Evolutionary conservation across 1,139 yeast genomes (phyloP).

Genomic region (Scheffersomyces lignicola): DNA sequence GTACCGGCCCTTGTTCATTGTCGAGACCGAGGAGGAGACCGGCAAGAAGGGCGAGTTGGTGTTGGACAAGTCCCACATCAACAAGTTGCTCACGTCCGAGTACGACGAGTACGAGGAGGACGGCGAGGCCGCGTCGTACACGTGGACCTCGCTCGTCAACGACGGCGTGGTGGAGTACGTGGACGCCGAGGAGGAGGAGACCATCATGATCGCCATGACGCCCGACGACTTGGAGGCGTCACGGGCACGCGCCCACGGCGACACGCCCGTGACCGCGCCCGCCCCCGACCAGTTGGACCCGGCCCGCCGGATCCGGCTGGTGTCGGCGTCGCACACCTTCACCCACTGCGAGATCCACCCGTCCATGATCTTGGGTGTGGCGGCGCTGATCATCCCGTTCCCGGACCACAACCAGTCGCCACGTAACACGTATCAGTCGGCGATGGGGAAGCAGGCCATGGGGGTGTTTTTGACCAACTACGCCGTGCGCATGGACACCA

Average conservation of each 20-base stretch:
- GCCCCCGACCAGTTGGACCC: constrained; percentile 64
- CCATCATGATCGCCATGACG: constrained; percentile 97
- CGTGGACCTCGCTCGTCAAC: constrained; percentile 82
- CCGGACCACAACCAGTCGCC: constrained; percentile 99
- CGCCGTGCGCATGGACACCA: constrained; percentile 97
- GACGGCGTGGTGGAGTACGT: constrained; percentile 92
- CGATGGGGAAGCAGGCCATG: constrained; percentile 99
- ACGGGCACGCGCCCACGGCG: too few species aligned
- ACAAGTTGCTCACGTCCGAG: constrained; percentile 66
- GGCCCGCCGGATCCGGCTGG: constrained; percentile 84
- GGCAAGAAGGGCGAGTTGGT: constrained; percentile 77
- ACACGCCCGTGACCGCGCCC: constrained; percentile 49
- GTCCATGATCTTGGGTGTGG: constrained; percentile 97
- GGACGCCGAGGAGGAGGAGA: constrained; percentile 98
- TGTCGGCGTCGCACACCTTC: constrained; percentile 73
- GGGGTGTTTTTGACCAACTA: constrained; percentile 98
- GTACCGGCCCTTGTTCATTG: constrained; percentile 90
- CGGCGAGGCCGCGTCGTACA: constrained; percentile 56
- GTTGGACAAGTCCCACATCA: constrained; percentile 80
- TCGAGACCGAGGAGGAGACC: constrained; percentile 79
- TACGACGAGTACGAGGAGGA: constrained; percentile 59
- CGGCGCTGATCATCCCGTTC: constrained; percentile 98
- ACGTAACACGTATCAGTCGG: constrained; percentile 98
- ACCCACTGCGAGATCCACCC: constrained; percentile 99
- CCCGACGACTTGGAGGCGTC: constrained; percentile 90